Percentiles rank a stretch among this genome's conserved stretches.
Conservation (phyloP, 1,284 basidiomycete species). For the Meira miltonrushii region DNA sequence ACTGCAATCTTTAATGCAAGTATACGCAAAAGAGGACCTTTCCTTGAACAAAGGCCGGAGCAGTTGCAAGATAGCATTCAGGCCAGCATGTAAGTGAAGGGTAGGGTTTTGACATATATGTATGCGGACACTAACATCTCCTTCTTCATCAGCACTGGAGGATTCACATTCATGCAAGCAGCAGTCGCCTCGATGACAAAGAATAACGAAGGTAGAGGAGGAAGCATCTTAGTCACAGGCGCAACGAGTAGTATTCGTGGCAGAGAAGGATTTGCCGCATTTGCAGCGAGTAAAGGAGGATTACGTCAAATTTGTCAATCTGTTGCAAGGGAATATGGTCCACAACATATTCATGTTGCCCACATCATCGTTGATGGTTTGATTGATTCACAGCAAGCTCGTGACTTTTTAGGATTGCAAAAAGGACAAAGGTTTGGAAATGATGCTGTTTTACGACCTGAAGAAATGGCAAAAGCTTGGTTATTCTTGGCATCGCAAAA, state of each 20-base stretch:
- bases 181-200: constrained; percentile 19
- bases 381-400: constrained; percentile 32
- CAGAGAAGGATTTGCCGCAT: constrained; percentile 34
- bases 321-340: constrained; percentile 29
- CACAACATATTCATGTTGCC: constrained; percentile 28
- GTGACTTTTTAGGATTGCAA: constrained; percentile 26
- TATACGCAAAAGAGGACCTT: constrained; percentile 26
- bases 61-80: constrained; percentile 26
- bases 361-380: constrained; percentile 40
- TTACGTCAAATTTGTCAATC: constrained; percentile 34
- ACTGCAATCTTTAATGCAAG: constrained; percentile 39
- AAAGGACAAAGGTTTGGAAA: constrained; percentile 26
- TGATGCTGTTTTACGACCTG: constrained; percentile 27
- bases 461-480: constrained; percentile 43
- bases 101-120: background rate
- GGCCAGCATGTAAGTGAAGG: constrained; percentile 22
- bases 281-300: constrained; percentile 33
- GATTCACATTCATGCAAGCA: constrained; percentile 34
- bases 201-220: constrained; percentile 16
- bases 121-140: background rate
- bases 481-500: constrained; percentile 40
- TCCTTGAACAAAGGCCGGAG: constrained; percentile 22
- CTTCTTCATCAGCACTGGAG: constrained; percentile 15
- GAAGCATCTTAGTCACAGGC: constrained; percentile 34
- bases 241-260: constrained; percentile 33